Evolutionary conservation across 2,329 filamentous ascomycete genomes (phyloP), one percentile per base, ranked within the genome.

Genomic region (Trichophyton mentagrophytes): DNA sequence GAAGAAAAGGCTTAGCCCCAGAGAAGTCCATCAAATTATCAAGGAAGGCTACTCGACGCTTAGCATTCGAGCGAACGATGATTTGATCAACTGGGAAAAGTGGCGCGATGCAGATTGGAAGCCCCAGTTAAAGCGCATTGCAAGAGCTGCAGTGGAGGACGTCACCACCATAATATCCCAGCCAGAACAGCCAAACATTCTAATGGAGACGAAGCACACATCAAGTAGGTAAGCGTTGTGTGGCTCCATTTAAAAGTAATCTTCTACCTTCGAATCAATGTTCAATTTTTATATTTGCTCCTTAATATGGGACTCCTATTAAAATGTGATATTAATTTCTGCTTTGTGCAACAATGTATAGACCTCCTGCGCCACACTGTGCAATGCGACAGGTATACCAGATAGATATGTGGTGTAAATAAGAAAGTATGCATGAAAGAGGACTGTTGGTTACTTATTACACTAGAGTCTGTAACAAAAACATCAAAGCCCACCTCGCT

Each of bases 1-100:
- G 66, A 81, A 83, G 63, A 87, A 84, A 67, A 84, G 88, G 66
- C 76, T 96, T 62, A 95, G 89, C 62, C 90, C 87, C 42, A 80
- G 84, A 57, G 88, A 96, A 71, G 90, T 99, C 44, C 86, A 87
- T 47, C 87, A 88, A 65, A 88, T 96, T 30, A 97, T 99, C 73
- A 95, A 95, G 76, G 88, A 95, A 72, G 93, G 93, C 0, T 97
- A 97, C 69, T 92, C 97, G 73, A 96, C 91, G 40, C 75, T 99
- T 68, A 92, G 88, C 64, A 95, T 99, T 60, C 89, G 95, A 73
- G 85, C 89, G 0, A 90, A 86, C 68, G 91, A 95, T 70, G 91
- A 89, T 0, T 72, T 95, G 66, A 91, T 92, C 71, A 84, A 85
- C 42, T 95, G 90, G 89, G 88, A 90, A 65, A 83, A 80, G 70